A percentile compares a stretch with the other conserved stretches of the same genome.
phyloP scores from a whole-genome alignment of 495 filamentous ascomycete genomes.

The Penicillium salamii region DNA sequence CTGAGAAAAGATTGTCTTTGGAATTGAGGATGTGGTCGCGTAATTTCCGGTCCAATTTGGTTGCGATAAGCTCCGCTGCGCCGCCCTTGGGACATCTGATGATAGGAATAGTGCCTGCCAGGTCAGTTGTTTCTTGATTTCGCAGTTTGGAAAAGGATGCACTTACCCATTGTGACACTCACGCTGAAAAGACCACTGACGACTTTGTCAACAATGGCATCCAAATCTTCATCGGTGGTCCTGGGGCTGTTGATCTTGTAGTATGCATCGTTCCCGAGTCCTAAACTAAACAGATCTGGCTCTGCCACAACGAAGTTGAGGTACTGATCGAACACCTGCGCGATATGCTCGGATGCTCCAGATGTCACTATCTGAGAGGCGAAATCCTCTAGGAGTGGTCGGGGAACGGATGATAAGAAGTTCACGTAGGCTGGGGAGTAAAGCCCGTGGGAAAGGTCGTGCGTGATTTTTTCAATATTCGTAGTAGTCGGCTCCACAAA shows the following conservation, averaged over 20 bases:
- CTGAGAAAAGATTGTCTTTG: slow-evolving; percentile 89
- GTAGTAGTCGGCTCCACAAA: slow-evolving; percentile 81
- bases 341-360: slow-evolving; percentile 80
- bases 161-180: slow-evolving; percentile 88
- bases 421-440: slow-evolving; percentile 97
- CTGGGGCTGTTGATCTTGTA: slow-evolving; percentile 92
- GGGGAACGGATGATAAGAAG: slow-evolving; percentile 91
- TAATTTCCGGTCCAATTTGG: slow-evolving; percentile 90
- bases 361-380: slow-evolving; percentile 80
- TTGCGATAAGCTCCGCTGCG: slow-evolving; percentile 90
- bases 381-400: slow-evolving; percentile 93
- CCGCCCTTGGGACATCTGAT: slow-evolving; percentile 89
- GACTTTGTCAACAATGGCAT: slow-evolving; percentile 80
- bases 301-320: slow-evolving; percentile 97
- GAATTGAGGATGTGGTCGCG: slow-evolving; percentile 96
- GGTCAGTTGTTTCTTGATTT: neutral
- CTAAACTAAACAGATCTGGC: slow-evolving; percentile 92
- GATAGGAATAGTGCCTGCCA: slow-evolving; percentile 78
- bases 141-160: neutral
- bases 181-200: slow-evolving; percentile 96
- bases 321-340: slow-evolving; percentile 95
- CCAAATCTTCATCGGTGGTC: slow-evolving; percentile 85
- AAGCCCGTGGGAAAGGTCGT: slow-evolving; percentile 78
- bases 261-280: slow-evolving; percentile 85
- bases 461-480: slow-evolving; percentile 81